Conservation (phyloP, 1,284 basidiomycete genomes). For the Crepidotus sp. region DNA sequence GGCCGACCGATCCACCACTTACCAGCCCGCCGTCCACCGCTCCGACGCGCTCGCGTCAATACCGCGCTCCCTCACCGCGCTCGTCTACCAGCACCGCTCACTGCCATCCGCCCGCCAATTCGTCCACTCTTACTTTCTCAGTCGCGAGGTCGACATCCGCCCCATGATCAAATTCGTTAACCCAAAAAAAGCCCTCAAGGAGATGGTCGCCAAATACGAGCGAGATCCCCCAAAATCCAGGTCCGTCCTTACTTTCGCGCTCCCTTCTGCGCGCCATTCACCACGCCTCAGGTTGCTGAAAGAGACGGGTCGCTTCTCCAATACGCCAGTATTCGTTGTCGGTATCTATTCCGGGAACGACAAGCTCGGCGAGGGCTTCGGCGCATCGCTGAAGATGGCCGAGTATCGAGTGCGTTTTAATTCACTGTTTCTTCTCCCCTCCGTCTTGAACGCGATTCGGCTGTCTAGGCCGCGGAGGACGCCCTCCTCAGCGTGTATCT, state of each 20-base stretch:
- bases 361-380: slow-evolving; percentile 93
- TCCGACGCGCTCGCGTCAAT: slow-evolving; percentile 70
- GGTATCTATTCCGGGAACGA: slow-evolving; percentile 86
- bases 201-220: slow-evolving; percentile 71
- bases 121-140: slow-evolving; percentile 79
- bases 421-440: background rate
- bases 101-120: slow-evolving; percentile 74
- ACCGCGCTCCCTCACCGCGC: slow-evolving; percentile 66
- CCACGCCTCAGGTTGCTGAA: slow-evolving; percentile 60
- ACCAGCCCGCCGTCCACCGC: slow-evolving; percentile 47
- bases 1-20: slow-evolving; percentile 29
- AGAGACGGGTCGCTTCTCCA: slow-evolving; percentile 85
- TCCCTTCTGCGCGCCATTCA: background rate
- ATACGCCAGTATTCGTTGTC: slow-evolving; percentile 87
- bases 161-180: slow-evolving; percentile 85
- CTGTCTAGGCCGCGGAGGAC: slow-evolving; percentile 78
- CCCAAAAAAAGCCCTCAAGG: slow-evolving; percentile 72
- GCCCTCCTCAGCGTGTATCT: slow-evolving; percentile 75
- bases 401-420: slow-evolving; percentile 73
- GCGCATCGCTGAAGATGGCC: slow-evolving; percentile 90
- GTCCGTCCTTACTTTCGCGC: slow-evolving; percentile 29
- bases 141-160: slow-evolving; percentile 73
- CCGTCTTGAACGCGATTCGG: background rate
- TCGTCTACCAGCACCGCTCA: slow-evolving; percentile 73
- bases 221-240: slow-evolving; percentile 69